Evolutionary conservation across 257 asterid species (phyloP), one percentile per base, ranked within the genome.

Genomic region (Solanum ahanhuiri): DNA sequence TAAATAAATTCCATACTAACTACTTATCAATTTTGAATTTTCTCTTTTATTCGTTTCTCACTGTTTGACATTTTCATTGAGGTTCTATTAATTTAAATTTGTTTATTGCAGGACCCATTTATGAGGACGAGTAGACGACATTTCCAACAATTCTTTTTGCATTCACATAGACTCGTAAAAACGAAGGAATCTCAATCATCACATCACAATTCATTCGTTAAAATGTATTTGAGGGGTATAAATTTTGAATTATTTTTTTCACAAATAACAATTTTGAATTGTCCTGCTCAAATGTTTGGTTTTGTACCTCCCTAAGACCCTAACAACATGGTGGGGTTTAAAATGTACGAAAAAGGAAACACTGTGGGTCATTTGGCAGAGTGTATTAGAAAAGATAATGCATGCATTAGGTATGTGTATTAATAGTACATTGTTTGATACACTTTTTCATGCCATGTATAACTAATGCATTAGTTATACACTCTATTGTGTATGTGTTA

Each of bases 281-380:
- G 57, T 75, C 82, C 33, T 75, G 33, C 12, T n/a, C 58, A 39
- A 75, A 17, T 39, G 82, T 75, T 39, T 39, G 82, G 82, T 12
- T 75, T 6, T n/a, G 82, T 12, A 75, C 17, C 82, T n/a, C 6
- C 12, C 22, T 41, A 75, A 75, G 43, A 39, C 43, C 43, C 43
- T 39, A 39, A 39, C 82, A 34, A 75, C 33, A 75, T 75, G 82
- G 58, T n/a, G 82, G 58, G 58, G 34, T 75, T 75, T 75, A 75
- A 37, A 12, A 75, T 11, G 82, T 10, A 37, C 31, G 81, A 11
- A 37, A 22, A 37, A 73, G 7, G 7, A 73, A 20, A 37, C 54
- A 72, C 7, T 39, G 43, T 70, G 43, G 43, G 43, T 9, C 43
- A 9, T 39, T 39, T 39, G 43, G 3, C 2, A 39, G 12, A 39